Conservation (phyloP, 2,329 filamentous ascomycete species). For the Metarhizium album region DNA sequence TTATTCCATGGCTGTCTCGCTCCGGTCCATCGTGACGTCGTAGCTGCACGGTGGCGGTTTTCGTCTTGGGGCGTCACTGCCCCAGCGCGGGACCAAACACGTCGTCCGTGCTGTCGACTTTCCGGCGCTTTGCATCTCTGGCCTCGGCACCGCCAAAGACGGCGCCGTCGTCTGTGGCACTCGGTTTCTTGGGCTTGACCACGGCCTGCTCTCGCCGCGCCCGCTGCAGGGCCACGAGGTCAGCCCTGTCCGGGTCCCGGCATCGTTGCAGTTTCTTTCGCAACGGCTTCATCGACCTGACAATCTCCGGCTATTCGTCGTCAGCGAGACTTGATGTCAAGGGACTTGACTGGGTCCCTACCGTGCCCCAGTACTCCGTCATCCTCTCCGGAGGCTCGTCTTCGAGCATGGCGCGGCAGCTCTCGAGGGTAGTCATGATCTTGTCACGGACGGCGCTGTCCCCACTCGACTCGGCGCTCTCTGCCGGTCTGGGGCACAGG, state of each 20-base stretch:
- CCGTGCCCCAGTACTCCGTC: constrained; percentile 42
- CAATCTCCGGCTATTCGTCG: constrained; percentile 27
- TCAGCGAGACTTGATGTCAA: neutral
- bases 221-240: constrained; percentile 58
- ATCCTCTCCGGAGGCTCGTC: constrained; percentile 46
- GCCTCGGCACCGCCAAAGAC: constrained; percentile 33
- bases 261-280: constrained; percentile 63
- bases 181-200: constrained; percentile 33
- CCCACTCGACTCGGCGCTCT: constrained; percentile 16
- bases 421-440: constrained; percentile 36
- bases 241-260: constrained; percentile 61
- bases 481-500: constrained; percentile 30
- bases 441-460: constrained; percentile 29
- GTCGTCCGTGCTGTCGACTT: constrained; percentile 31
- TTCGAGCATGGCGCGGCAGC: constrained; percentile 43
- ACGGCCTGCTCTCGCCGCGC: constrained; percentile 46
- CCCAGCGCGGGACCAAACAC: constrained; percentile 35
- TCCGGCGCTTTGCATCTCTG: constrained; percentile 35
- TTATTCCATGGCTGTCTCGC: too few relatives aligned
- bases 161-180: constrained; percentile 27
- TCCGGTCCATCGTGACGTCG: neutral
- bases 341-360: constrained; percentile 18
- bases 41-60: neutral
- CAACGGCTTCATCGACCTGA: constrained; percentile 41
- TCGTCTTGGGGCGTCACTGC: neutral